Base-by-base conservation (phyloP, 2,329 filamentous ascomycete species). In the Penicillium sp. region DNA sequence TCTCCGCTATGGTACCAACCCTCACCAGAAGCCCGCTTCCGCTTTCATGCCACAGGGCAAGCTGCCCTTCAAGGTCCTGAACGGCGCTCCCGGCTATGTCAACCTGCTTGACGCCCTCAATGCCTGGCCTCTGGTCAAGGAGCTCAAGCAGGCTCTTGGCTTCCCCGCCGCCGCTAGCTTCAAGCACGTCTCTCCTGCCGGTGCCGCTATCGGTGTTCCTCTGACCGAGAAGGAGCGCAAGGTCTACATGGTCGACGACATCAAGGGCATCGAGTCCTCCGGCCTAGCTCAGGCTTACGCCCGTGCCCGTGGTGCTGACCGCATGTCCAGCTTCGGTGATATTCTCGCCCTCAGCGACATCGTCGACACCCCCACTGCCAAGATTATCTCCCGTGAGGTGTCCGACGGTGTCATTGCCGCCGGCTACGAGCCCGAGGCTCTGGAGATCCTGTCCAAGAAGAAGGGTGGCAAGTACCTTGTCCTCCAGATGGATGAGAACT, bases 271-370 rank as follows among this genome's bases (percentile, higher is more conserved):
- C 63, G 92, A 96, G 78, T 85, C 85, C 49, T 98, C 94, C 9
- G 84, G 83, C 44, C 86, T 98, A 35, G 95, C 95, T 24, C 93
- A 96, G 79, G 95, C 95, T 40, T 99, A 99, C 73, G 94, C 95
- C 59, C 91, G 95, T 74, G 95, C 95, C 56, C 89, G 95, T 73
- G 95, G 95, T 66, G 93, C 95, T 50, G 95, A 99, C 81, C 91
- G 95, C 70, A 98, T 98, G 95, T 96, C 92, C 78, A 96, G 91
- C 81, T 99, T 98, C 73, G 95, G 95, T 64, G 95, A 99, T 77
- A 85, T 98, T 76, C 96, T 98, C 74, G 95, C 94, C 43, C 86
- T 98, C 35, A 96, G 92, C 65, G 90, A 96, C 73, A 80, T 92
- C 56, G 93, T 97, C 58, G 95, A 99, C 75, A 84, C 96, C 0